Evolutionary conservation across 2,329 filamentous ascomycete genomes (phyloP).

Genomic region (Penicillium verrucosum): DNA sequence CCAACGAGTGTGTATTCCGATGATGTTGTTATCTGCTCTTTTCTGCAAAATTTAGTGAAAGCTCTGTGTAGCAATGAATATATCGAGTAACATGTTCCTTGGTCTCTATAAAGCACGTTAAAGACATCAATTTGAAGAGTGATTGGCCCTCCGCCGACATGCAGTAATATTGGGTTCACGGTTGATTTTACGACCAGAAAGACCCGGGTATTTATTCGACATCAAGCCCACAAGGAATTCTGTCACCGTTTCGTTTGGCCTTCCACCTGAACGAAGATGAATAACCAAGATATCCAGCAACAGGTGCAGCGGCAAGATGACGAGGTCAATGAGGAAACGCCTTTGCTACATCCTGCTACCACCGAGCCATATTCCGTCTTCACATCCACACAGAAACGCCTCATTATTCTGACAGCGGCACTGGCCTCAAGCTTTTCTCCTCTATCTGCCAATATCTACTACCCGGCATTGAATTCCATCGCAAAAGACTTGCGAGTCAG

Average conservation of each 20-base stretch:
- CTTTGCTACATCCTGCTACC: constrained; percentile 10
- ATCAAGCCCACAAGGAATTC: background rate
- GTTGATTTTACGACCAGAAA: background rate
- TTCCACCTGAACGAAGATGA: background rate
- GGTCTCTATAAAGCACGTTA: background rate
- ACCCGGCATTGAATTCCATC: constrained; percentile 30
- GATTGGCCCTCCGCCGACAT: background rate
- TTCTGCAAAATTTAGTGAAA: too few species aligned
- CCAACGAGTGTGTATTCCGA: background rate
- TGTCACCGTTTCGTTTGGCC: background rate
- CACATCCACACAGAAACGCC: constrained; percentile 31
- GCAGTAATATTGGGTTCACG: background rate
- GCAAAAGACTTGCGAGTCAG: constrained; percentile 27
- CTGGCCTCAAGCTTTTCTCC: constrained; percentile 44
- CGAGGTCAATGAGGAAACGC: constrained; percentile 13
- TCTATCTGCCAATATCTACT: constrained; percentile 43
- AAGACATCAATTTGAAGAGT: background rate
- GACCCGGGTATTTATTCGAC: background rate
- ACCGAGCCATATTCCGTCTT: constrained; percentile 31
- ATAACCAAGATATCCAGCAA: background rate
- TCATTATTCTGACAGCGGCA: constrained; percentile 39
- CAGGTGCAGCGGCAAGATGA: background rate
- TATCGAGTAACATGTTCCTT: too few species aligned
- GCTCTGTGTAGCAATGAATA: rapidly evolving
- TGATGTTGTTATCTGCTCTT: background rate